A percentile compares a stretch with the other conserved stretches of the same genome.
Conservation (phyloP, 2,329 filamentous ascomycete species). For the Sarocladiaceae sp. region DNA sequence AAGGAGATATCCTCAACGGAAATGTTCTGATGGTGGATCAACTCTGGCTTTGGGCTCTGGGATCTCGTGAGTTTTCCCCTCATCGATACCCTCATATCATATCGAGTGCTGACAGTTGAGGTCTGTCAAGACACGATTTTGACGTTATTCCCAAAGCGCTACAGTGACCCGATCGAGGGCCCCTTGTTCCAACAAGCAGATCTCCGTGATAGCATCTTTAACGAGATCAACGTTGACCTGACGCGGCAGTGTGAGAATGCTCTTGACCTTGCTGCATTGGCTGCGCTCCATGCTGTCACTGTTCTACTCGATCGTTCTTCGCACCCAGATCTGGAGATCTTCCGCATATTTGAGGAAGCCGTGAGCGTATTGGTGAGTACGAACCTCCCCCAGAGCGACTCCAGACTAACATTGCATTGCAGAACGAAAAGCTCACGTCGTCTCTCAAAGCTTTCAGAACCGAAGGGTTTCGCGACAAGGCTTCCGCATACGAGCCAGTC, state of each 20-base stretch:
- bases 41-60: conserved; percentile 58
- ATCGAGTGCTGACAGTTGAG: conserved; percentile 13
- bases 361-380: conserved; percentile 54
- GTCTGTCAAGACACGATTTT: conserved; percentile 41
- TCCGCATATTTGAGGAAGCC: conserved; percentile 63
- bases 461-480: conserved; percentile 47
- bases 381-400: neutral
- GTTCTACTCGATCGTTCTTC: conserved; percentile 56
- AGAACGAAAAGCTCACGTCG: conserved; percentile 59
- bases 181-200: conserved; percentile 57
- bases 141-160: conserved; percentile 52
- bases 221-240: conserved; percentile 61
- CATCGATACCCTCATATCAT: neutral
- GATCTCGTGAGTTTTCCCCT: conserved; percentile 37
- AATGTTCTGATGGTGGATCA: conserved; percentile 66
- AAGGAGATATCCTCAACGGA: conserved; percentile 40
- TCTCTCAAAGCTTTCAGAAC: conserved; percentile 60
- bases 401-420: neutral
- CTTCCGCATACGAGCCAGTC: conserved; percentile 32
- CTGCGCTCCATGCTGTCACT: conserved; percentile 57
- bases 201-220: conserved; percentile 59
- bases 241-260: conserved; percentile 59
- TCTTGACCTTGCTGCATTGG: conserved; percentile 57
- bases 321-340: conserved; percentile 58
- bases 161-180: conserved; percentile 50